Evolutionary conservation across 768 basidiomycete genomes (phyloP), one percentile per base, ranked within the genome.

Genomic region (Roridomyces roridus): DNA sequence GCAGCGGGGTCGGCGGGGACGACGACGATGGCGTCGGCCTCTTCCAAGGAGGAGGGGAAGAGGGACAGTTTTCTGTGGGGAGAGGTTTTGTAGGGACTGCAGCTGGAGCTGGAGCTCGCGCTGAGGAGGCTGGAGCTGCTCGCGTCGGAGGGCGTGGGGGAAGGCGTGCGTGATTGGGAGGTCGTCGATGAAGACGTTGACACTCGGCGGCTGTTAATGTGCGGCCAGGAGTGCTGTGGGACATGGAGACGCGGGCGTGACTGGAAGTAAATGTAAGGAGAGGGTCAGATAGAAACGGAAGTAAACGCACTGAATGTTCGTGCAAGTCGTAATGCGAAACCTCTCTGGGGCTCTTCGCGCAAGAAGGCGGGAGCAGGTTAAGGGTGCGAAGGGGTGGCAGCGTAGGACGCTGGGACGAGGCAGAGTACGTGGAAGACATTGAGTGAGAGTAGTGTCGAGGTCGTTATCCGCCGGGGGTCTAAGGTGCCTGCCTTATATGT

Each of bases 361-460:
- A 35, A 25, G 53, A 48, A 62, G 61, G 40, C 55, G 69, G 61
- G 7, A 67, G 67, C 37, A 85, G 75, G 49, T 79, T 68, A 51
- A 85, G 80, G 10, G 81, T 70, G 52, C 74, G 80, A 11, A 86
- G 74, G 11, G 85, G 72, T 14, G 85, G 85, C 12, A 86, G 80
- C 1, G 77, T 81, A 21, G 83, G 83, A 28, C 82, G 82, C 40
- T 67, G 56, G 25, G 60, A 51, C 51, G 64, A 55, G 62, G 62
- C 65, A 52, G 42, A 40, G n/a, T 45, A 41, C 28, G 49, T 23
- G 36, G 41, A 48, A 25, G 45, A 29, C 12, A 36, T 45, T 41
- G 42, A 49, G 21, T 44, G 45, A 28, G 28, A 18, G 29, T 29
- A 25, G 41, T 34, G 26, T 20, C 6, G 41, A 37, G 47, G 50